A percentile compares a stretch with the other conserved stretches of the same genome.
Evolutionary conservation across 2,329 filamentous ascomycete genomes (phyloP).

Genomic region (Sporothrix inflata): DNA sequence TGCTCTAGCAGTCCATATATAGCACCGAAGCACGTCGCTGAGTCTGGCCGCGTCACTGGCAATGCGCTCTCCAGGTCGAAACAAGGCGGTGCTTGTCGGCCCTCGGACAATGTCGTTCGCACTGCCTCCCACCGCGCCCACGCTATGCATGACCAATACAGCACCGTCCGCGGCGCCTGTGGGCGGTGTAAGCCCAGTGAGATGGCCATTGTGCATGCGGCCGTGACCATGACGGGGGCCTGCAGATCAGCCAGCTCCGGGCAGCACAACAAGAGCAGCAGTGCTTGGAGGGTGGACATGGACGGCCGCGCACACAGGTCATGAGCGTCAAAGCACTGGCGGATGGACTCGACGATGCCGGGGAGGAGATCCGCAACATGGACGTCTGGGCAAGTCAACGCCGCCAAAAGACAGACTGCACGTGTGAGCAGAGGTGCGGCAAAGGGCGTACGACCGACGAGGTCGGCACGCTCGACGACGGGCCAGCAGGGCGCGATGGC

Average conservation of each 20-base stretch:
- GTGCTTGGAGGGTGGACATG: not conserved
- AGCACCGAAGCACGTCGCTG: not conserved
- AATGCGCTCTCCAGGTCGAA: conserved; percentile 6
- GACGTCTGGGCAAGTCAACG: not conserved
- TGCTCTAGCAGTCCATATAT: not conserved
- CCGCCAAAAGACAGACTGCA: not conserved
- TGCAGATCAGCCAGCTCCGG: not conserved
- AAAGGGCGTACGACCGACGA: not conserved
- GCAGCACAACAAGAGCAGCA: not conserved
- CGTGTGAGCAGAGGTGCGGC: not conserved
- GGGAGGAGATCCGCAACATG: not conserved
- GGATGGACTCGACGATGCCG: not conserved
- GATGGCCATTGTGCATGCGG: not conserved
- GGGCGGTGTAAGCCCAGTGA: not conserved
- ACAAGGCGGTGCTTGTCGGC: not conserved
- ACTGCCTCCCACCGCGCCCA: not conserved
- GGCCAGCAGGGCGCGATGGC: not conserved
- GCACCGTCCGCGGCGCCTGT: not conserved
- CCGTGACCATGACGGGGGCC: not conserved
- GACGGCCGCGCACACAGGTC: not conserved
- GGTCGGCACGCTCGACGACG: not conserved
- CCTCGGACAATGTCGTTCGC: not conserved
- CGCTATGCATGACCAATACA: not conserved
- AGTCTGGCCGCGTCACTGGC: not conserved
- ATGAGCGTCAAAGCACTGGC: not conserved